phyloP scores from a whole-genome alignment of 2,329 filamentous ascomycete genomes.

The Botryotinia globosa region DNA sequence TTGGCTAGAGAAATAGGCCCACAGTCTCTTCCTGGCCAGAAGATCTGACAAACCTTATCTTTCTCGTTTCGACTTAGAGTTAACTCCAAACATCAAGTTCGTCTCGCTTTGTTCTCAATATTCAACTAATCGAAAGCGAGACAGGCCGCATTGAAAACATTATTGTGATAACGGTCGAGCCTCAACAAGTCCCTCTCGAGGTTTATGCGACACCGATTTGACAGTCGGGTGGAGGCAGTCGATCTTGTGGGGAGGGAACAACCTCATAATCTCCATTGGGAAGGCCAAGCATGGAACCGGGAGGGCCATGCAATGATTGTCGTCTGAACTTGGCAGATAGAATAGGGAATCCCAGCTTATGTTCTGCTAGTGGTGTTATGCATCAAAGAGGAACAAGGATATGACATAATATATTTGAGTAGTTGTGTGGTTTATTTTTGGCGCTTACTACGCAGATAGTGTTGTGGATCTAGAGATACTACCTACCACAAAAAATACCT shows the following conservation, averaged over 20 bases:
- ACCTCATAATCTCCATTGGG: background rate
- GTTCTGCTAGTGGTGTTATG: conserved; percentile 1
- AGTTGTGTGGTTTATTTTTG: conserved; percentile 11
- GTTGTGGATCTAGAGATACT: conserved; percentile 1
- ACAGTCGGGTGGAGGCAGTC: conserved; percentile 9
- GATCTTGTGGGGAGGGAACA: conserved; percentile 19
- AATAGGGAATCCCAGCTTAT: conserved; percentile 11
- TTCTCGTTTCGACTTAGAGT: background rate
- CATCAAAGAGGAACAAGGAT: background rate
- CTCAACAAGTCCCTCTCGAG: conserved; percentile 14
- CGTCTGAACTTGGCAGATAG: conserved; percentile 13
- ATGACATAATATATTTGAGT: conserved; percentile 4
- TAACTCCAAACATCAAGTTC: conserved; percentile 3
- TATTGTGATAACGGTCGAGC: conserved; percentile 11
- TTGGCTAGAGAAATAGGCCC: background rate
- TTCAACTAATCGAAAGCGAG: conserved; percentile 2
- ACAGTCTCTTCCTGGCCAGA: background rate
- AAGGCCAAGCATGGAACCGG: conserved; percentile 6
- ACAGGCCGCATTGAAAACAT: conserved; percentile 8
- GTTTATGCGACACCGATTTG: conserved; percentile 10
- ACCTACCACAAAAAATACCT: background rate
- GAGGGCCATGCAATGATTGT: conserved; percentile 5
- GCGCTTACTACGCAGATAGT: background rate
- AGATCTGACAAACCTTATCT: background rate
- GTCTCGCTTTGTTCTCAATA: conserved; percentile 5